A percentile compares a stretch with the other conserved stretches of the same genome.
Conservation (phyloP, 139 green algal species). For the Micractinium conductrix region DNA sequence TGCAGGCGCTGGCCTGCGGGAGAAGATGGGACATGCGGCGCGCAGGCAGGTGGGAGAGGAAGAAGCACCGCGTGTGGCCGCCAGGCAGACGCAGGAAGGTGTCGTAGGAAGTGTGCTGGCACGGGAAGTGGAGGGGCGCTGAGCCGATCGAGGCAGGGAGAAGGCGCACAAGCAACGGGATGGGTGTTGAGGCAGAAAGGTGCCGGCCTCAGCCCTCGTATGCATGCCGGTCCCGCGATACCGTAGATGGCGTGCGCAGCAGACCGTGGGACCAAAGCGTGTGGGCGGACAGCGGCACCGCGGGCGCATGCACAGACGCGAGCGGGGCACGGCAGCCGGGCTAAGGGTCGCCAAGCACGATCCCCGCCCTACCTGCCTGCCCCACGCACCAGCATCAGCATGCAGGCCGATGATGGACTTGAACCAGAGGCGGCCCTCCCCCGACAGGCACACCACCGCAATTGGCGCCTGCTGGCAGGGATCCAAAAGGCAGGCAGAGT, state of each 20-base stretch:
- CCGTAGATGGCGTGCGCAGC: no score
- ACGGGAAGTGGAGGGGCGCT: background rate
- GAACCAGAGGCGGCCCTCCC: background rate
- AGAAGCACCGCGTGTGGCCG: background rate
- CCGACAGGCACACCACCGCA: background rate
- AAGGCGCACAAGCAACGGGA: background rate
- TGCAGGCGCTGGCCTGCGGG: constrained; percentile 1
- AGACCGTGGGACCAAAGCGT: no score
- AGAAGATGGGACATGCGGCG: background rate
- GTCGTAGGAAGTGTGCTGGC: no score
- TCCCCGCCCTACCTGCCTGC: background rate
- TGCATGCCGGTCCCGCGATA: no score
- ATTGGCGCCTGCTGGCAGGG: background rate
- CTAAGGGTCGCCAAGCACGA: no score
- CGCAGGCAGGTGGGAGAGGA: background rate
- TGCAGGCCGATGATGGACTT: background rate
- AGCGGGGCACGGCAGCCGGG: no score
- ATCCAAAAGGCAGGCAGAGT: background rate
- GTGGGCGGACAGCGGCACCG: no score
- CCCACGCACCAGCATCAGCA: background rate
- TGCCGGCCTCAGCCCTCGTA: no score
- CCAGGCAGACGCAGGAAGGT: no score
- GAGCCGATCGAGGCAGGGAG: background rate
- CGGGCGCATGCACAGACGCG: no score
- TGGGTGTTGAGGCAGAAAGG: no score